A percentile compares a stretch with the other conserved stretches of the same genome.
These are phyloP conservation scores for Fraxinus nigra DNA, from an alignment of 305 asterid genomes.

Conservation along the genomic window DNA sequence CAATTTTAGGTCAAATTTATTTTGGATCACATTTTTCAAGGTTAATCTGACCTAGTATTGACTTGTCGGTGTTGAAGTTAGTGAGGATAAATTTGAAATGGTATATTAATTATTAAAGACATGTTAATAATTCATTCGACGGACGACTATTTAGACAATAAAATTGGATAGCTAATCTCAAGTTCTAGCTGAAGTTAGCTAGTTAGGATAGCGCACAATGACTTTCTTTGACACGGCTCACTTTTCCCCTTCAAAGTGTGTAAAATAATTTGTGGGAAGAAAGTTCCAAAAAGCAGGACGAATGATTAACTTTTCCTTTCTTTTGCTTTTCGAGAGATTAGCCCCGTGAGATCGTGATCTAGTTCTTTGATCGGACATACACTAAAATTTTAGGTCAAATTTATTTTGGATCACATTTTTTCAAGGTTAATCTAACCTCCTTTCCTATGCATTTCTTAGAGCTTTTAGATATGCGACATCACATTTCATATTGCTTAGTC, in stretches of 20 bases:
- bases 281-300: too few species aligned
- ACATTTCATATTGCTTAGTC: neutral
- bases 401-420: too few species aligned
- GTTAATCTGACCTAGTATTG: too few species aligned
- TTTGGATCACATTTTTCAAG: too few species aligned
- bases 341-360: neutral
- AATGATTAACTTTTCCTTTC: too few species aligned
- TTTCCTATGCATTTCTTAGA: neutral
- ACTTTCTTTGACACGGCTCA: neutral
- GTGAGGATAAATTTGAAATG: neutral
- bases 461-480: neutral
- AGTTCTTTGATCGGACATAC: neutral
- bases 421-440: neutral
- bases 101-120: neutral
- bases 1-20: too few species aligned
- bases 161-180: neutral
- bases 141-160: too few species aligned
- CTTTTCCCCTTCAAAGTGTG: neutral
- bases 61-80: too few species aligned
- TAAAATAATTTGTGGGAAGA: neutral
- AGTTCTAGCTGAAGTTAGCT: neutral
- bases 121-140: neutral
- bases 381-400: too few species aligned
- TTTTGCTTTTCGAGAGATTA: too few species aligned
- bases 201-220: neutral